A percentile compares a stretch with the other conserved stretches of the same genome.
Evolutionary conservation across 768 basidiomycete genomes (phyloP).

Genomic region (Termitomyces sp.): DNA sequence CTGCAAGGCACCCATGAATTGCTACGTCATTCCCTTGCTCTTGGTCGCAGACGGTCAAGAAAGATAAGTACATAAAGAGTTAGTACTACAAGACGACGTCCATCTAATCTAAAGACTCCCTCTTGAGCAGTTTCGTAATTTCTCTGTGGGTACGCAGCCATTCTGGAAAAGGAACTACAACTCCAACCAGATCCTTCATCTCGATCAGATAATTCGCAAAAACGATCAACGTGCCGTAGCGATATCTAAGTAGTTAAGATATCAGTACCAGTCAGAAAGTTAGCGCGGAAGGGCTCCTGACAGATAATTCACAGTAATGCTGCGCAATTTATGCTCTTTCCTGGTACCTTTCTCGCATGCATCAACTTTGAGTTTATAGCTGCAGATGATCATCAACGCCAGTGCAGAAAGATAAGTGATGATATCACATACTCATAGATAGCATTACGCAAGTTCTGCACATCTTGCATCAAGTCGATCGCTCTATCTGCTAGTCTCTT

Average conservation of each 20-base stretch:
- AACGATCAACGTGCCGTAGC: constrained; percentile 88
- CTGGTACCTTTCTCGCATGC: constrained; percentile 72
- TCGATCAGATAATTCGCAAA: constrained; percentile 95
- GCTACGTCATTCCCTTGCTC: not conserved
- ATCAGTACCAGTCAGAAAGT: not conserved
- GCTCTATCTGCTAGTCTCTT: constrained; percentile 87
- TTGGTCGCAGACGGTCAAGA: not conserved
- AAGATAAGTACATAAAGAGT: not conserved
- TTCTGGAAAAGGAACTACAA: constrained; percentile 58
- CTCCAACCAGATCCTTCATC: constrained; percentile 30
- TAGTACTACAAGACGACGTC: not conserved
- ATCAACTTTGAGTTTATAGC: constrained; percentile 88
- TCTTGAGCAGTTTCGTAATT: constrained; percentile 67
- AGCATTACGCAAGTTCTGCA: constrained; percentile 93
- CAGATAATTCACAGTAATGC: constrained; percentile 86
- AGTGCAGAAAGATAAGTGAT: not conserved
- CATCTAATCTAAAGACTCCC: constrained; percentile 37
- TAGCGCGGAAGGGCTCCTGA: constrained; percentile 24
- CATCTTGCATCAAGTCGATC: constrained; percentile 91
- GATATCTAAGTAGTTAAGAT: constrained; percentile 45
- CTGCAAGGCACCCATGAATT: not conserved
- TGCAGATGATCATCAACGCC: constrained; percentile 22
- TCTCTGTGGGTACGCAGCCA: constrained; percentile 85
- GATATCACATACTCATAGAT: constrained; percentile 69
- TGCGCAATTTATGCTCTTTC: constrained; percentile 72